Evolutionary conservation across 2,329 filamentous ascomycete genomes (phyloP).

Genomic region (Neurospora sp.): DNA sequence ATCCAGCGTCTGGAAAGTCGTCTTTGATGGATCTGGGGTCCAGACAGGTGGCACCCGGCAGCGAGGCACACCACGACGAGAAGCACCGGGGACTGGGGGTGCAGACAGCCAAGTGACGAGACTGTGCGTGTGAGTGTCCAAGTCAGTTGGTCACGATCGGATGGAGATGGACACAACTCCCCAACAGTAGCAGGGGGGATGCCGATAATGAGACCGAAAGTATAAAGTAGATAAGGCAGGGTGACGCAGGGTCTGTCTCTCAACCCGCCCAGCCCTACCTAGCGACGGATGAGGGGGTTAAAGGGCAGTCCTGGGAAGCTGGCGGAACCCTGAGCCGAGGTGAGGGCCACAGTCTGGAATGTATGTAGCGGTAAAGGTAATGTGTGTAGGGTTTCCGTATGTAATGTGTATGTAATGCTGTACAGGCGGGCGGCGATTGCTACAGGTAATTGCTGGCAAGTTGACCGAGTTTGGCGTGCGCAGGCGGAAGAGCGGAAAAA

Average conservation of each 20-base stretch:
- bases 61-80: conserved; percentile 1
- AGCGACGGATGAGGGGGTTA: not conserved
- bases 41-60: conserved; percentile 7
- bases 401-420: not conserved
- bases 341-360: not conserved
- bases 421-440: not conserved
- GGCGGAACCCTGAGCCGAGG: not conserved
- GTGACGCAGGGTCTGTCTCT: not conserved
- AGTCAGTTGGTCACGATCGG: not conserved
- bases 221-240: not conserved
- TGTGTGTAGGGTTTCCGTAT: not conserved
- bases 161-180: not conserved
- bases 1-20: conserved; percentile 9
- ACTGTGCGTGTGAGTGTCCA: not conserved
- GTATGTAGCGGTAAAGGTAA: not conserved
- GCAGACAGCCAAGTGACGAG: conserved; percentile 1
- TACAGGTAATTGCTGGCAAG: not conserved
- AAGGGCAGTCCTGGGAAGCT: not conserved
- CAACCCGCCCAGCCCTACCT: not conserved
- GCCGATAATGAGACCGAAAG: not conserved
- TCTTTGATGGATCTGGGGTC: conserved; percentile 9
- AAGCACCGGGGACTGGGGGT: conserved; percentile 6
- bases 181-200: not conserved
- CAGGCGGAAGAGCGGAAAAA: not conserved
- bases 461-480: not conserved